Conservation (phyloP, 2,329 filamentous ascomycete species). For the Penicillium brevicompactum region DNA sequence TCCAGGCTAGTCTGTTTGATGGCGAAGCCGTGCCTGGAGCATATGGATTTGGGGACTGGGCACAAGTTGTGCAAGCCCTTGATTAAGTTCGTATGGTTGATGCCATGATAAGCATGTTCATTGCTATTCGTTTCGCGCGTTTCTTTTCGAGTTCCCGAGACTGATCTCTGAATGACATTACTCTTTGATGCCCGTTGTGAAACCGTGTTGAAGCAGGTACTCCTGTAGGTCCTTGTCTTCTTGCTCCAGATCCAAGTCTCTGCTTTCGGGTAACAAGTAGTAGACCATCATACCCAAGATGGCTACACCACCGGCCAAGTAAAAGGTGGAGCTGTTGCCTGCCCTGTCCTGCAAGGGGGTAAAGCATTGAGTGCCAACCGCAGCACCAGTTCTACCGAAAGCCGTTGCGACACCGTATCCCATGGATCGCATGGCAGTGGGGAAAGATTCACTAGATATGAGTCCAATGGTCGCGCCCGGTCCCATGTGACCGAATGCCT, state of each 20-base stretch:
- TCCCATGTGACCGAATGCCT: constrained; percentile 38
- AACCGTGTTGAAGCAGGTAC: constrained; percentile 27
- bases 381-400: constrained; percentile 38
- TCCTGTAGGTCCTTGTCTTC: constrained; percentile 29
- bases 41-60: constrained; percentile 49
- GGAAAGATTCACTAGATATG: constrained; percentile 35
- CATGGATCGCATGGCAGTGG: constrained; percentile 37
- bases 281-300: constrained; percentile 33
- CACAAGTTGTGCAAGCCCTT: constrained; percentile 50
- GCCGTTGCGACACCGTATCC: constrained; percentile 36
- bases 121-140: background rate
- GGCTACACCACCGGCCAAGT: constrained; percentile 32
- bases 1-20: constrained; percentile 53
- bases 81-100: constrained; percentile 19
- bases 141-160: background rate
- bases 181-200: constrained; percentile 9
- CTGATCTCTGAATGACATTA: background rate
- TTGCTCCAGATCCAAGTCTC: constrained; percentile 28
- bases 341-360: constrained; percentile 32
- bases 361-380: constrained; percentile 39
- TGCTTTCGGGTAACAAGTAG: constrained; percentile 34
- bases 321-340: constrained; percentile 36
- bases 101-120: too few species aligned
- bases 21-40: constrained; percentile 48
- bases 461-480: constrained; percentile 38